A percentile compares a stretch with the other conserved stretches of the same genome.
Conservation (phyloP, 257 asterid genomes). For the Solanum corneliomulleri region DNA sequence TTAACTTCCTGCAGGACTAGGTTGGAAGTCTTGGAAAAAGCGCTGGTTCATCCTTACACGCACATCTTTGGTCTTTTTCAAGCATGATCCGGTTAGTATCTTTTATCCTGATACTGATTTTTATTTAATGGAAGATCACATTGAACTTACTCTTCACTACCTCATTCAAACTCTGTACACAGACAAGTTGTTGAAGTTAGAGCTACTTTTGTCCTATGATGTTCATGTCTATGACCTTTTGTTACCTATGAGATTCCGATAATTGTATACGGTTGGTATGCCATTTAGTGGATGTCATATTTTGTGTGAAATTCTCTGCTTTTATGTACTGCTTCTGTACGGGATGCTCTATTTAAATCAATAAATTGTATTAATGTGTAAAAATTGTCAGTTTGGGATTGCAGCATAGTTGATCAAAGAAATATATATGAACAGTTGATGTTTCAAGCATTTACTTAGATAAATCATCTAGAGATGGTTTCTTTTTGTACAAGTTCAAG, state of each 20-base stretch:
- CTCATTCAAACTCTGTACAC: not conserved
- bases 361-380: not conserved
- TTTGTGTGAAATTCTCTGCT: not conserved
- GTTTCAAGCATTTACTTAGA: not conserved
- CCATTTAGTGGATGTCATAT: not conserved
- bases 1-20: slow-evolving; percentile 49
- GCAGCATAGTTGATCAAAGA: not conserved
- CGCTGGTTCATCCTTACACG: slow-evolving; percentile 97
- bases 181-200: not conserved
- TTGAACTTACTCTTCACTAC: not conserved
- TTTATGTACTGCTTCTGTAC: not conserved
- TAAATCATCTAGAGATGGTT: not conserved
- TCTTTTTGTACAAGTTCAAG: not conserved
- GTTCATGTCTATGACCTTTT: not conserved
- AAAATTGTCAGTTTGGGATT: not conserved
- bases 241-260: not conserved
- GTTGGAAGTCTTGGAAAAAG: slow-evolving; percentile 97
- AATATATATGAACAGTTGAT: not conserved
- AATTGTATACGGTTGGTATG: not conserved
- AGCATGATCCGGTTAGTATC: slow-evolving; percentile 87
- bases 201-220: not conserved
- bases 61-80: slow-evolving; percentile 92
- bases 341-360: not conserved
- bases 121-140: not conserved
- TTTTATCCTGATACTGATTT: not conserved